Conservation (phyloP, 257 asterid species). For the Nicotiana tomentosiformis region DNA sequence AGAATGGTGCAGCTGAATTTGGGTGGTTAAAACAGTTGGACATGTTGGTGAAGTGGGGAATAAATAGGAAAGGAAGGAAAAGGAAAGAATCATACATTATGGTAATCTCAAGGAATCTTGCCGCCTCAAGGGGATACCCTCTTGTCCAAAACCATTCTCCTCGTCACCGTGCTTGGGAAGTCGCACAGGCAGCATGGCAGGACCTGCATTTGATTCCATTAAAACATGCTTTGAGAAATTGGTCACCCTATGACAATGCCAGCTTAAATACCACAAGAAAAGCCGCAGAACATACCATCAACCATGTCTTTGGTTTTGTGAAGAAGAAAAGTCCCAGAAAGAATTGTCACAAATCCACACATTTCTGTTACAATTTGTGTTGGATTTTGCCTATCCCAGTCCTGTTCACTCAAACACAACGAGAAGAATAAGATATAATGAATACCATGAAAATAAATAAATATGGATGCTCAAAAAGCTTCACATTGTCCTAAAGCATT, state of each 20-base stretch:
- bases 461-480: background rate
- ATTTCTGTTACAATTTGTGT: constrained; percentile 37
- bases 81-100: constrained; percentile 2
- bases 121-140: constrained; percentile 70
- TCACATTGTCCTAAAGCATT: background rate
- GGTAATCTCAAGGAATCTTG: constrained; percentile 51
- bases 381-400: constrained; percentile 39
- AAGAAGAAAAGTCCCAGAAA: constrained; percentile 13
- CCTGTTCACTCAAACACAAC: constrained; percentile 20
- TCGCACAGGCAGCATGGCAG: constrained; percentile 26
- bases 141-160: constrained; percentile 57
- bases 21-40: background rate
- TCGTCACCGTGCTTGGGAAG: constrained; percentile 49
- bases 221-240: background rate
- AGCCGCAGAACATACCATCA: background rate
- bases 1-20: background rate
- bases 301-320: constrained; percentile 1
- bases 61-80: background rate
- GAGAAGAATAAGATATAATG: background rate
- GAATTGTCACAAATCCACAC: constrained; percentile 41
- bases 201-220: constrained; percentile 25
- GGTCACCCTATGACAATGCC: background rate
- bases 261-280: background rate
- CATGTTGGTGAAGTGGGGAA: background rate
- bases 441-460: background rate